Base-by-base conservation (phyloP, 2,329 filamentous ascomycete genomes). In the Penicillium sp. region DNA sequence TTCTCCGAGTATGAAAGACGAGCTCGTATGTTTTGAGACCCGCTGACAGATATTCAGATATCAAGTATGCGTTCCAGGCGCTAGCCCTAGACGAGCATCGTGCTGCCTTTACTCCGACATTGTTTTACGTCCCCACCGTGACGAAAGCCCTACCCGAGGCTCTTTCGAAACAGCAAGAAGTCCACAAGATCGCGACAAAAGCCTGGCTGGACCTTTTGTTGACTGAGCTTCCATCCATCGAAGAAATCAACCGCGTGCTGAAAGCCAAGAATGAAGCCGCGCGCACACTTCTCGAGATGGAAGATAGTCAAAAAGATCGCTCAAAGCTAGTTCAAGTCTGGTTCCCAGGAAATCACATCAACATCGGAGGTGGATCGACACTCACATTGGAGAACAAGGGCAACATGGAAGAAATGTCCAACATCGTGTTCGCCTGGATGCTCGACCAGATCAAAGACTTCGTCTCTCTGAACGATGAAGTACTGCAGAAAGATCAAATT, bases 311-410 rank as follows among this genome's bases (percentile, higher is more conserved):
- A 14, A 58, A 62, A 13, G 48, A 57, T 32, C 42, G 49, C 59
- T 31, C 60, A 67, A 16, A 68, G 27, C 66, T 83, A 22, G 72
- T 76, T n/a, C 81, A 83, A 63, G 78, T 80, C 7, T 84, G 82
- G 82, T 83, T 83, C 52, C 80, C 81, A 0, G 82, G 82, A 11
- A 75, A 74, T 24, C 82, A 84, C 60, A 74, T 76, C 9, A 81
- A 83, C 52, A 69, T 82, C 2, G 81, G 81, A 3, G 81, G 81
- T 21, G 78, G 79, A 0, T 77, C 75, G 39, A 50, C 48, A 2
- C 66, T 70, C n/a, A 64, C 67, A 4, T 34, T 61, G 16, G 39
- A 56, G 16, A 49, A 64, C n/a, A 44, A 59, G 13, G 58, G 62
- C 2, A 54, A 67, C 39, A 59, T 66, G 59, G 65, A 67, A 42